Evolutionary conservation across 257 asterid genomes (phyloP), one percentile per base, ranked within the genome.

Genomic region (Cordia subcordata): DNA sequence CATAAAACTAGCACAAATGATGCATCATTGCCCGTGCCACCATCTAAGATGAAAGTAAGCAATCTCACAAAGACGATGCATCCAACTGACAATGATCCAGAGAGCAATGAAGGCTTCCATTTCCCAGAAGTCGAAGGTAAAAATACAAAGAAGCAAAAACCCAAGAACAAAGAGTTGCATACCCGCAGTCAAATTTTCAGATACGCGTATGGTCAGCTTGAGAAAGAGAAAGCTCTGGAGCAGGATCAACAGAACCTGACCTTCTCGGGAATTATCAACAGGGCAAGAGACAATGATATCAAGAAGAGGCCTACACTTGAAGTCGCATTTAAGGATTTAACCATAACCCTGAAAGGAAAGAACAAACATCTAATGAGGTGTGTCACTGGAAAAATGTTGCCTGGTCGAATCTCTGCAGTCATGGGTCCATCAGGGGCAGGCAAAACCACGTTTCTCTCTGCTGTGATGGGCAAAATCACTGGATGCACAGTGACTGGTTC

Each of bases 361-460:
- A 70, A 80, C 81, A 90, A 73, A 62, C 87, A 90, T 79, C 79
- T 90, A 68, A 80, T 90, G 95, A 90, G 96, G 81, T 77, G 77
- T 64, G 95, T 90, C 69, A 78, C 85, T 11, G 98, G 98, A 71
- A 87, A 79, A 71, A 49, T 90, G 52, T 61, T 65, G 52, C 95
- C 98, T 21, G 96, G 98, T 22, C 82, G 94, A 62, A 81, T 90
- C 65, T 77, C 98, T 39, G 96, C 98, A 38, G 95, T 90, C 72
- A 87, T 90, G 98, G 98, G 98, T 45, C 98, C 98, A 61, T 90
- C 98, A 16, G 98, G 98, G 54, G 98, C 98, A 5, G 98, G 98
- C 60, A 90, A 90, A 72, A 90, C 98, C 38, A 87, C 98, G 2
- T 90, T 90, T 81, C 96, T 90, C 70, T 83, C 95, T 63, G 95